These are phyloP conservation scores for Aspergillus avenaceus DNA, from an alignment of 495 filamentous ascomycete species.

Conservation along the genomic window DNA sequence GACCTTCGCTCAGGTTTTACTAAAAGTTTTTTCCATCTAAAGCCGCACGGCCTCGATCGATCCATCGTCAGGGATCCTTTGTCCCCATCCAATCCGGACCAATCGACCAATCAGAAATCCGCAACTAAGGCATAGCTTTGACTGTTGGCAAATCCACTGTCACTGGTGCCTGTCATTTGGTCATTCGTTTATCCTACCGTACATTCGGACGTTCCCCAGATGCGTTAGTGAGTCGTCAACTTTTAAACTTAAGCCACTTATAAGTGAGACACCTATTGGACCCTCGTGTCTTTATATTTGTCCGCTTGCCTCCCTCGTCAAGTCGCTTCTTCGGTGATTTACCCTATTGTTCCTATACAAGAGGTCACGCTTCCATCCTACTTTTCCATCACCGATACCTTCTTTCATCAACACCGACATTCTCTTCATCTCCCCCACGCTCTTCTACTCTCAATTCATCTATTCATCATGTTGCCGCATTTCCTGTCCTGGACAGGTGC, in stretches of 20 bases:
- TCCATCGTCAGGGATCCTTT: neutral
- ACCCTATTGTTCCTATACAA: neutral
- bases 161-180: neutral
- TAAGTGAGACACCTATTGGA: neutral
- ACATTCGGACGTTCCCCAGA: neutral
- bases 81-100: neutral
- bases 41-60: neutral
- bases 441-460: neutral
- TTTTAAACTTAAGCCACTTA: neutral
- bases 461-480: conserved; percentile 7
- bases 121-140: no score
- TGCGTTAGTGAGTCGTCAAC: neutral
- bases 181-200: neutral
- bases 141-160: neutral
- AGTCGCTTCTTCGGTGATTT: no score
- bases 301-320: neutral
- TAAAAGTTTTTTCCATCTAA: no score
- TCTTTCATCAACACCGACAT: neutral
- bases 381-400: neutral
- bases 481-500: conserved; percentile 6
- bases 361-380: neutral
- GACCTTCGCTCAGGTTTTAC: neutral
- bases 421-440: neutral
- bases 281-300: neutral
- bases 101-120: no score